Conservation (phyloP, 306 rosid species). For the Citrullus mucosospermus region DNA sequence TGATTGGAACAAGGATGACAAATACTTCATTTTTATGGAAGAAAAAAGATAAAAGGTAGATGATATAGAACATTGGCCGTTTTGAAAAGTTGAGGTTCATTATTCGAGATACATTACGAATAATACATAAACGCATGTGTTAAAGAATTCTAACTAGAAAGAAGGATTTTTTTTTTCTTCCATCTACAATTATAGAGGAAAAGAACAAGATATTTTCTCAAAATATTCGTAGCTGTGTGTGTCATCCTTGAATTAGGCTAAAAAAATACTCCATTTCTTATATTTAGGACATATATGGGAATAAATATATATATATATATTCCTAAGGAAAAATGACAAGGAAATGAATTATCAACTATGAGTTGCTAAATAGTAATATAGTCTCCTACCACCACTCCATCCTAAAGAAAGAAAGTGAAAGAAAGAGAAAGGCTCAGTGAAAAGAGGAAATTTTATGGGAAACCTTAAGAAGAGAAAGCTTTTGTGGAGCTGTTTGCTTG, state of each 20-base stretch:
- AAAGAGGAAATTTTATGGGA: conserved; percentile 33
- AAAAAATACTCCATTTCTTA: conserved; percentile 3
- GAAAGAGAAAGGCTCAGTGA: background rate
- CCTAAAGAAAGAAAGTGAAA: background rate
- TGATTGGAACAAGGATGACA: too few species aligned
- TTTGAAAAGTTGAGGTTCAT: background rate
- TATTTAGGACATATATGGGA: background rate
- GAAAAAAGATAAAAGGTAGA: too few species aligned
- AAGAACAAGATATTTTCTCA: background rate
- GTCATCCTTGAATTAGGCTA: background rate
- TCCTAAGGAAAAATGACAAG: background rate
- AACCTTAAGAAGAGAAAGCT: conserved; percentile 70
- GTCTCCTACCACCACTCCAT: background rate
- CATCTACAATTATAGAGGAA: background rate
- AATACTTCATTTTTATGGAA: background rate
- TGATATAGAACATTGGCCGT: background rate
- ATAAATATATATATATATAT: background rate
- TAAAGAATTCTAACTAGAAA: background rate
- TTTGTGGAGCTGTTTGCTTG: conserved; percentile 87
- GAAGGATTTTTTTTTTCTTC: background rate
- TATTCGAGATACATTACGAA: background rate
- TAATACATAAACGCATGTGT: background rate
- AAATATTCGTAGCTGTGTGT: background rate
- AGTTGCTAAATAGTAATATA: background rate
- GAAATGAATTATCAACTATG: background rate